Evolutionary conservation across 768 basidiomycete genomes (phyloP), one percentile per base, ranked within the genome.

Genomic region (Hypholoma sublateritium): DNA sequence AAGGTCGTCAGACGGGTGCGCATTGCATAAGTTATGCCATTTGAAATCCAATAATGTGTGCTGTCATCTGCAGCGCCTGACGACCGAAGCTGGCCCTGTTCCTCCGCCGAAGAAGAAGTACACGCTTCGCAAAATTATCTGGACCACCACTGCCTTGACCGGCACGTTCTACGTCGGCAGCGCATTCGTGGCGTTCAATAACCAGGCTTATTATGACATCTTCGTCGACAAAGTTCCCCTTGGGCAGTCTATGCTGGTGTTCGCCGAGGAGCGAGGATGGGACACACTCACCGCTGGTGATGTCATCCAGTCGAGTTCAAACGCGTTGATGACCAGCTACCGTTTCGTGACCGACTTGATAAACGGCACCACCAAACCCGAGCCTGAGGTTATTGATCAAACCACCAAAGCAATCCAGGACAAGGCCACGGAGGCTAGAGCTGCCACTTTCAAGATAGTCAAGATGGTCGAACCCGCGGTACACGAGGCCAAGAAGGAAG

Each of bases 121-220:
- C 48, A 56, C 85, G 53, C 72, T 91, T 45, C 81, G 85, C 55
- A 78, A 74, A 50, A 72, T 93, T 50, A 68, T 95, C 32, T 76
- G 87, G 71, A 85, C 88, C 53, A 86, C 91, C 14, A 73, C 87
- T 42, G 79, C 84, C 9, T 78, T 85, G 19, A 83, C 84, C 16
- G 83, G 87, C 47, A 84, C 86, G 16, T 93, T 94, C 77, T 96
- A 95, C 78, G 74, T 87, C 57, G 85, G 87, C 50, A 93, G 93
- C 71, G 83, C 88, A 8, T 89, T 91, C 70, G 74, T 86, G 56
- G 84, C 92, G 19, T 88, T 89, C 75, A 82, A 88, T 65, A 86
- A 83, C 70, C 88, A 87, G 62, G 70, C 77, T 2, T 97, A 95
- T 77, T 86, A 90, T 67, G 89, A 95, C 62, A 80, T 96, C 69